These are phyloP conservation scores for peach (Prunus persica) DNA, from an alignment of 306 rosid genomes.

Conservation along the genomic window Prunus_persica_NCBIv2 NC_034013.1:10283001-10283500, in stretches of 20 bases:
- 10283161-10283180: neutral
- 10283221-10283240: slow-evolving; percentile 15
- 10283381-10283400: slow-evolving; percentile 22
- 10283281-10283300: slow-evolving; percentile 29
- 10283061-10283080: slow-evolving; percentile 48
- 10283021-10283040: slow-evolving; percentile 31
- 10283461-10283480: slow-evolving; percentile 32
- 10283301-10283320: slow-evolving; percentile 31
- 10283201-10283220: slow-evolving; percentile 30
- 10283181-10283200: slow-evolving; percentile 54
- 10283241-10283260: slow-evolving; percentile 21
- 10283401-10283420: slow-evolving; percentile 54
- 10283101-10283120: slow-evolving; percentile 40
- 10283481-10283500: slow-evolving; percentile 26
- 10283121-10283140: slow-evolving; percentile 8
- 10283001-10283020: slow-evolving; percentile 25
- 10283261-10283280: slow-evolving; percentile 28
- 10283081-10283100: slow-evolving; percentile 69
- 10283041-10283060: slow-evolving; percentile 44
- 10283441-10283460: slow-evolving; percentile 36
- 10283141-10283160: neutral
- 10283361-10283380: neutral
- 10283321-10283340: slow-evolving; percentile 3
- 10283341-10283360: neutral
- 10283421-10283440: slow-evolving; percentile 46